Percentiles rank a stretch among this genome's conserved stretches.
Conservation (phyloP, 805 yeast genomes). For the Peterozyma toletana region DNA sequence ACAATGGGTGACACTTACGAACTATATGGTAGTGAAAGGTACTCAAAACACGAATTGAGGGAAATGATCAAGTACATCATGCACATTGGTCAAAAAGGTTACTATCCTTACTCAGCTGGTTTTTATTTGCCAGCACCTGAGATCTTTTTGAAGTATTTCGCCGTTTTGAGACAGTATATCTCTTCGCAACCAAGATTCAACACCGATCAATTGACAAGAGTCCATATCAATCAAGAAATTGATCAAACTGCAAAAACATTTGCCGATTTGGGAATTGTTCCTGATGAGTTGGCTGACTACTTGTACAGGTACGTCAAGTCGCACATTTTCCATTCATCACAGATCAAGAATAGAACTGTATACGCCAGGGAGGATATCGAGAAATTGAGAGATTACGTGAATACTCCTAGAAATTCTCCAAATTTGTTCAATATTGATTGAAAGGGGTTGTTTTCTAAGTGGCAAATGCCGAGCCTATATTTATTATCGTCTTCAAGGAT, state of each 20-base stretch:
- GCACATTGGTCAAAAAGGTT: constrained; percentile 26
- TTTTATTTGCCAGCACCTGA: constrained; percentile 33
- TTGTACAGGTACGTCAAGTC: constrained; percentile 35
- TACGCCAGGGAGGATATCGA: constrained; percentile 26
- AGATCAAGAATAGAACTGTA: constrained; percentile 27
- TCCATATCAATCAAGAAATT: constrained; percentile 56
- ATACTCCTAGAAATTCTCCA: constrained; percentile 24
- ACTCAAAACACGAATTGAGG: constrained; percentile 56
- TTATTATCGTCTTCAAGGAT: no score
- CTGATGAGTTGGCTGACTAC: constrained; percentile 44
- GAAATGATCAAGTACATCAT: constrained; percentile 52
- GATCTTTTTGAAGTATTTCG: constrained; percentile 34
- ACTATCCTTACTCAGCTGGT: constrained; percentile 28
- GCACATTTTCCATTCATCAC: constrained; percentile 26
- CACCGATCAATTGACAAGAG: constrained; percentile 72
- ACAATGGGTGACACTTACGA: constrained; percentile 74
- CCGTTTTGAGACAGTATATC: constrained; percentile 31
- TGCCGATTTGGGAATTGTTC: constrained; percentile 62
- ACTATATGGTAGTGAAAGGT: constrained; percentile 64
- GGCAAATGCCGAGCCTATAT: no score
- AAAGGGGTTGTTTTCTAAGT: no score
- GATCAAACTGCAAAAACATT: constrained; percentile 58
- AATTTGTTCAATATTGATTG: constrained; percentile 18
- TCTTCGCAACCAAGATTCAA: constrained; percentile 37
- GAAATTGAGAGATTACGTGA: constrained; percentile 27